These are phyloP conservation scores for Orbilia brochopaga DNA, from an alignment of 2,329 filamentous ascomycete genomes.

Conservation along the genomic window DNA sequence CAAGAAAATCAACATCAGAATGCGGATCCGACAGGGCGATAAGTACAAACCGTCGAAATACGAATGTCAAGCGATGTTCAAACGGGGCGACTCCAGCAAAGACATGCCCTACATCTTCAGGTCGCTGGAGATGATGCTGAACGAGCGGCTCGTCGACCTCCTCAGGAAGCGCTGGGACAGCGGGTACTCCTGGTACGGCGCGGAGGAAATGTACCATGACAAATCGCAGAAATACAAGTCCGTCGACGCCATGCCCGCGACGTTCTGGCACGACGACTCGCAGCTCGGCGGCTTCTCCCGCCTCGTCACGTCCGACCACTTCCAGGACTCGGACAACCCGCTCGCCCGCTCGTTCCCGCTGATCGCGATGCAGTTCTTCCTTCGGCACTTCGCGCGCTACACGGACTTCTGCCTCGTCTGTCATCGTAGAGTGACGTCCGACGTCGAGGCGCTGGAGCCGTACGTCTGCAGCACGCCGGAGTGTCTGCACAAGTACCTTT, in stretches of 20 bases:
- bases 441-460: conserved; percentile 74
- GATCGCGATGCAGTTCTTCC: conserved; percentile 65
- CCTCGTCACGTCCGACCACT: conserved; percentile 53
- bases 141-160: conserved; percentile 68
- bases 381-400: conserved; percentile 78
- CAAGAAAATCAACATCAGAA: conserved; percentile 24
- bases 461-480: conserved; percentile 77
- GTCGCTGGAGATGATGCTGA: conserved; percentile 61
- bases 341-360: conserved; percentile 63
- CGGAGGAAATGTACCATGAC: conserved; percentile 64
- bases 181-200: conserved; percentile 70
- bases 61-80: conserved; percentile 32
- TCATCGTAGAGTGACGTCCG: conserved; percentile 69
- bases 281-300: conserved; percentile 47
- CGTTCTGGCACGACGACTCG: conserved; percentile 53
- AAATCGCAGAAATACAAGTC: conserved; percentile 16
- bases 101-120: conserved; percentile 36
- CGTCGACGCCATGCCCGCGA: conserved; percentile 37
- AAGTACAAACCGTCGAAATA: conserved; percentile 40
- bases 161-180: conserved; percentile 66
- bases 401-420: conserved; percentile 88
- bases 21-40: conserved; percentile 38
- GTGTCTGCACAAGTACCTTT: conserved; percentile 86
- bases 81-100: conserved; percentile 7
- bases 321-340: conserved; percentile 62